Evolutionary conservation across 2,329 filamentous ascomycete species (phyloP).

Genomic region (Penicillium aurantiogriseum): DNA sequence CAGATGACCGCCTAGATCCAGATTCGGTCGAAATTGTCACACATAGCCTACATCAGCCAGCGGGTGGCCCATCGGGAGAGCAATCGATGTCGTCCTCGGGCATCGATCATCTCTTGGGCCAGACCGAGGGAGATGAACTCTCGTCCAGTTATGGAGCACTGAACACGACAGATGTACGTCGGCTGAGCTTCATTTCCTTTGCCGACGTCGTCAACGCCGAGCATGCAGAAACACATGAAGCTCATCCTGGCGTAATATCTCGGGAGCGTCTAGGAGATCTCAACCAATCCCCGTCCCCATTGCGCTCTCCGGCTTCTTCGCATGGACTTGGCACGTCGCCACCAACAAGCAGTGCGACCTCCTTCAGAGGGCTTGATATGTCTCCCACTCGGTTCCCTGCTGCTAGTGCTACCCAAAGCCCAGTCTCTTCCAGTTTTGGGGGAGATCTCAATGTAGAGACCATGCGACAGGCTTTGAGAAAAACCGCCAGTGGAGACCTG

Average conservation of each 20-base stretch:
- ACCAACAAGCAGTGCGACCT: constrained; percentile 72
- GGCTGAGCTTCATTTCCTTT: constrained; percentile 93
- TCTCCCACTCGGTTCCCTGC: constrained; percentile 65
- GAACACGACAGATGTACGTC: constrained; percentile 74
- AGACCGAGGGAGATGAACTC: constrained; percentile 57
- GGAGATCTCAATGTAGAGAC: constrained; percentile 87
- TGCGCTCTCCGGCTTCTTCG: constrained; percentile 75
- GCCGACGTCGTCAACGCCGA: constrained; percentile 86
- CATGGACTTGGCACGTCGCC: constrained; percentile 68
- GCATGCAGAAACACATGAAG: constrained; percentile 47
- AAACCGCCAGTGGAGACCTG: constrained; percentile 81
- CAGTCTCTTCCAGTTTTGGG: constrained; percentile 49
- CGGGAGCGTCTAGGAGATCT: constrained; percentile 12
- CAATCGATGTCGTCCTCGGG: constrained; percentile 46
- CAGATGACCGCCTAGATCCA: constrained; percentile 77
- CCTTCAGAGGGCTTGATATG: constrained; percentile 70
- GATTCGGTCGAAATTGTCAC: constrained; percentile 92
- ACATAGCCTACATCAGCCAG: constrained; percentile 78
- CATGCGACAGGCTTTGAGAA: constrained; percentile 83
- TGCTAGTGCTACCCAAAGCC: constrained; percentile 52
- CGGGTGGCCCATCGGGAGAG: constrained; percentile 46
- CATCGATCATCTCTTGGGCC: constrained; percentile 36
- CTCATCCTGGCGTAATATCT: constrained; percentile 16
- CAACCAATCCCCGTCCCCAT: constrained; percentile 74
- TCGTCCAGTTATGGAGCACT: constrained; percentile 74